Conservation (phyloP, 2,329 filamentous ascomycete species). For the Sporothrix variecibatus region DNA sequence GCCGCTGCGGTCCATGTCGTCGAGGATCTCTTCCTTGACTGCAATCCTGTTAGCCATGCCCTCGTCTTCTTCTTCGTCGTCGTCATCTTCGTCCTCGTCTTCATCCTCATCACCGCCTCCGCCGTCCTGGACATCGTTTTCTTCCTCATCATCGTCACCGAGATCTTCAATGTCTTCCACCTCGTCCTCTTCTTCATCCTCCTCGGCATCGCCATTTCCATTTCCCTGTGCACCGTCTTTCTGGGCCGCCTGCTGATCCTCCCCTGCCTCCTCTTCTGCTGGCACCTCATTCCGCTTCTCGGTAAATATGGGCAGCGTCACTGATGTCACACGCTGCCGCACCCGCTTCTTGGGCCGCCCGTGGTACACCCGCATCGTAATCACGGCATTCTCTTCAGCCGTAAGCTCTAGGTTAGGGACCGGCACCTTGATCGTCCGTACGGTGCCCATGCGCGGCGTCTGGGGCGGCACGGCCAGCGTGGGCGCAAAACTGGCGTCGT, state of each 20-base stretch:
- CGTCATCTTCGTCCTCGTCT: conserved; percentile 24
- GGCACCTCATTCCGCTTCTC: neutral
- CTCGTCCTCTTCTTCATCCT: conserved; percentile 19
- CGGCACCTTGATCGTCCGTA: conserved; percentile 40
- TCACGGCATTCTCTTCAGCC: conserved; percentile 37
- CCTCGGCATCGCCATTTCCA: neutral
- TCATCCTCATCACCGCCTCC: conserved; percentile 17
- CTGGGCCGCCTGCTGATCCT: neutral
- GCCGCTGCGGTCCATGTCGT: conserved; percentile 11
- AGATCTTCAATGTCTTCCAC: conserved; percentile 19
- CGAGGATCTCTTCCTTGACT: conserved; percentile 24
- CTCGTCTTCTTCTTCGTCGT: conserved; percentile 22
- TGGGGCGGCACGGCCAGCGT: conserved; percentile 41
- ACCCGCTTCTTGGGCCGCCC: conserved; percentile 27
- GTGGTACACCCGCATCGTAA: conserved; percentile 28
- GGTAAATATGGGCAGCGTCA: conserved; percentile 30
- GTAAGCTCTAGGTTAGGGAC: conserved; percentile 45
- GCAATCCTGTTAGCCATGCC: conserved; percentile 12
- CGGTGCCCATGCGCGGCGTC: conserved; percentile 36
- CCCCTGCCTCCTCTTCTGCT: neutral
- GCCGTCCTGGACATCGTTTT: conserved; percentile 13
- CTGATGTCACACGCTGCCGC: conserved; percentile 27
- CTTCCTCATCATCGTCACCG: conserved; percentile 21
- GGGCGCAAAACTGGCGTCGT: conserved; percentile 39
- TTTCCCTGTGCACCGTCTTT: neutral